Conservation (phyloP, 2,329 filamentous ascomycete genomes). For the Truncatella angustata region DNA sequence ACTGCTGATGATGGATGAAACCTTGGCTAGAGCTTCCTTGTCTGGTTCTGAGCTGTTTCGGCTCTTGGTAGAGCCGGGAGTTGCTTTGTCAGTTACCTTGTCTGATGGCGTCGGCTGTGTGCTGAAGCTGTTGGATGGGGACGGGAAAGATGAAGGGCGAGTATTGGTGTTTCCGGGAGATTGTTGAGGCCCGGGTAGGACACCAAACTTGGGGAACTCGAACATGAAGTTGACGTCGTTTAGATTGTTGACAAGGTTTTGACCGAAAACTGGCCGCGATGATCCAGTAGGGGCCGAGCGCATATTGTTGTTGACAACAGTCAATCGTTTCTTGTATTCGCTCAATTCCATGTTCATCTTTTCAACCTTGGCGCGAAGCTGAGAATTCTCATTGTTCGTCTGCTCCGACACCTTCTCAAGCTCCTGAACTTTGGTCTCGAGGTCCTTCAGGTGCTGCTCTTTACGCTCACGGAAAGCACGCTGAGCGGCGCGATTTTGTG, state of each 20-base stretch:
- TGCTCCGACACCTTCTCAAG: slow-evolving; percentile 80
- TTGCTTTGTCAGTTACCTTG: slow-evolving; percentile 28
- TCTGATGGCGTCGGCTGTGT: slow-evolving; percentile 31
- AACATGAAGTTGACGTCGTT: slow-evolving; percentile 86
- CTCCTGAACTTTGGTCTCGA: slow-evolving; percentile 75
- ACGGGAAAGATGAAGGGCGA: slow-evolving; percentile 21
- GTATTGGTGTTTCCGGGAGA: slow-evolving; percentile 17
- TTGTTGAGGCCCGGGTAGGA: slow-evolving; percentile 52
- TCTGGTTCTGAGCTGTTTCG: slow-evolving; percentile 33
- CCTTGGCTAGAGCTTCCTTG: slow-evolving; percentile 51
- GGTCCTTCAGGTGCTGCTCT: slow-evolving; percentile 83
- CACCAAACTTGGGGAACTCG: slow-evolving; percentile 92
- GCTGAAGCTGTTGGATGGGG: slow-evolving; percentile 25
- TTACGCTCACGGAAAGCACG: slow-evolving; percentile 93
- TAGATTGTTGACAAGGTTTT: slow-evolving; percentile 54
- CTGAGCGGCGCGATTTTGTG: slow-evolving; percentile 90
- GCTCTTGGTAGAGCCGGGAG: slow-evolving; percentile 32
- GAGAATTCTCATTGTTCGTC: slow-evolving; percentile 80
- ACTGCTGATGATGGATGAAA: slow-evolving; percentile 55
- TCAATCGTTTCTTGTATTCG: slow-evolving; percentile 86
- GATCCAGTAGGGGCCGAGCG: slow-evolving; percentile 8
- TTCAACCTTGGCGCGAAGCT: slow-evolving; percentile 84
- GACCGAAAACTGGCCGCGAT: slow-evolving; percentile 36
- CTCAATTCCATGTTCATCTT: slow-evolving; percentile 80
- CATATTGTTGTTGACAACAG: slow-evolving; percentile 46